Evolutionary conservation across 2,329 filamentous ascomycete genomes (phyloP), one percentile per base, ranked within the genome.

Genomic region (Cladophialophora psammophila): DNA sequence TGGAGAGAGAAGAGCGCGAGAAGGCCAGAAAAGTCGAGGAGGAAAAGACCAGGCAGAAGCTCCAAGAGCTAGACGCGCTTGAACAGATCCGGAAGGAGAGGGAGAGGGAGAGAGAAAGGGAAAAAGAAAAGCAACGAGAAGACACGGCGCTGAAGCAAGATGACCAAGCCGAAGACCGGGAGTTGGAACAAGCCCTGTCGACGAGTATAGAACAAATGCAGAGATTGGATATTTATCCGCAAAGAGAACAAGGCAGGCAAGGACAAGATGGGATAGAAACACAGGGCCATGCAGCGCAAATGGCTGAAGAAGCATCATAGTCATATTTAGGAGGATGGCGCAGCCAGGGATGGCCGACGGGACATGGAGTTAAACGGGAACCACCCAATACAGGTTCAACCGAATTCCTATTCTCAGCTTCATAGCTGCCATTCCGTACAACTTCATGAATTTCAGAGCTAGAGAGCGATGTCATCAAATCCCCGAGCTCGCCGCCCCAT

Each of bases 1-100:
- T 99, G 80, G 89, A 94, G 79, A 81, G 76, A 38, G 83, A 87
- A 71, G 81, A 82, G 74, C 85, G 86, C 75, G 84, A 87, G 65
- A 76, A 74, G 67, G 79, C 84, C 66, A 81, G 83, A 69, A 78
- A 83, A 71, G 78, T 84, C 67, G 81, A 84, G 48, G 85, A 85
- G 63, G 76, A 79, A 60, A 79, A 81, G 79, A 74, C 68, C 78
- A 80, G 57, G 78, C 73, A 60, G 60, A 55, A 18, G 26, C 9
- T 63, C 6, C 20, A n/a, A n/a, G 73, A 74, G 61, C 65, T 59
- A 45, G 67, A 72, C 50, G 71, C 72, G 63, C 68, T 68, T 13
- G 72, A 73, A 38, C 34, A 31, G n/a, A 35, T 40, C 42, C 40
- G 15, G 42, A 56, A 20, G 61, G 31, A 38, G 34, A 50, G 32